phyloP scores from a whole-genome alignment of 129 eudicot genomes.

The Flaveria bidentis region DNA sequence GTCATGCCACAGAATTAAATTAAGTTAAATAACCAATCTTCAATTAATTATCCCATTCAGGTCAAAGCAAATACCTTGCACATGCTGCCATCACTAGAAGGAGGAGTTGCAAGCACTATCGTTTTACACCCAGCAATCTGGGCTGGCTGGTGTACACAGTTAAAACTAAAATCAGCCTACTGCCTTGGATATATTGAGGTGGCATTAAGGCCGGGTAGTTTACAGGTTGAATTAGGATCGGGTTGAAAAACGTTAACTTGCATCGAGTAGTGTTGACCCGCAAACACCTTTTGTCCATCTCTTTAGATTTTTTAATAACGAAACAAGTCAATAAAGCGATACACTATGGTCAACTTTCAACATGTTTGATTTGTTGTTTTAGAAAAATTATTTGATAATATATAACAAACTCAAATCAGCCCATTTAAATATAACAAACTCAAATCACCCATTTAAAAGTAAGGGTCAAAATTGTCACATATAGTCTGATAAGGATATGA shows the following conservation, averaged over 20 bases:
- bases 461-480: slow-evolving; percentile 7
- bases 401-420: not conserved
- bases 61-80: slow-evolving; percentile 71
- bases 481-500: not conserved
- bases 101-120: slow-evolving; percentile 97
- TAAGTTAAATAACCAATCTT: not conserved
- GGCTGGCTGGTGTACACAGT: slow-evolving; percentile 68
- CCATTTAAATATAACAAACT: not conserved
- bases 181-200: slow-evolving; percentile 4
- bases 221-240: not conserved
- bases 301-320: not conserved
- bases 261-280: not conserved
- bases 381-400: not conserved
- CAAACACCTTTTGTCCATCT: slow-evolving; percentile 4
- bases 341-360: slow-evolving; percentile 1
- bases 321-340: not conserved
- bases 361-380: not conserved
- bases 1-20: not conserved
- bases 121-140: slow-evolving; percentile 99
- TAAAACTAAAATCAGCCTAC: slow-evolving; percentile 24
- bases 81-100: slow-evolving; percentile 83
- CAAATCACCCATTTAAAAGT: not conserved
- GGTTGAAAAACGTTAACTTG: not conserved
- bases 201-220: not conserved
- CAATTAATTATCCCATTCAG: slow-evolving; percentile 14